Base-by-base conservation (phyloP, 1,284 basidiomycete species). In the Cryptococcus depauperatus region DNA sequence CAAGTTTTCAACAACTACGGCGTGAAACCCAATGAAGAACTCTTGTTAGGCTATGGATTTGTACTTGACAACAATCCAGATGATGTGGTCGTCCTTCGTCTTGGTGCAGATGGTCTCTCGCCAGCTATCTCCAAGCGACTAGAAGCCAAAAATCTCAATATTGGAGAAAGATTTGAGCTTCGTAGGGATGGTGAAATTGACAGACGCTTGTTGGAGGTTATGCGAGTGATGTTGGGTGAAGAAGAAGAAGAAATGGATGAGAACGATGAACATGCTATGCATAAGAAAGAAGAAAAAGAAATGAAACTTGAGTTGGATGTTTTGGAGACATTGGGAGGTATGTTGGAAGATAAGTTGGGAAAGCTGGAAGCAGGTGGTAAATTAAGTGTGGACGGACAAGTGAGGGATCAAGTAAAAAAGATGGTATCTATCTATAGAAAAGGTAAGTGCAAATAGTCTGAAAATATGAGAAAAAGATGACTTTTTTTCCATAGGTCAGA, bases 41-140 rank as follows among this genome's bases (percentile, higher is more conserved):
- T 93, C 26, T 79, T 93, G 37, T 76, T 93, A 3, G 85, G 83
- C 3, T 93, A 92, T 61, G 89, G 89, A 1, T 95, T 93, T 67
- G 79, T 84, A 1, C 64, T 90, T 2, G 70, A 75, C 14, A 57
- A 76, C 23, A 90, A 92, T 57, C 83, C 84, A 0, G 85, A 90
- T 57, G 89, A 92, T 62, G 83, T 83, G 1, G 83, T 90, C 48
- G 75, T 84, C 1, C 77, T 93, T 26, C 82, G 82, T 48, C 73
- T 92, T 37, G 83, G 80, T 11, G 10, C 29, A 30, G 29, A 30
- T n/a, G 29, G 29, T 30, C 37, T 44, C 3, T 38, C 51, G 0
- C 49, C 54, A 2, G 34, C 47, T 1, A 45, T 45, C 1, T 14
- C 55, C 3, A 53, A 58, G 5, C 38, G 41, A 6, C 54, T 59